A percentile compares a stretch with the other conserved stretches of the same genome.
Conservation (phyloP, 1,284 basidiomycete species). For the Ustilago xerochloae region DNA sequence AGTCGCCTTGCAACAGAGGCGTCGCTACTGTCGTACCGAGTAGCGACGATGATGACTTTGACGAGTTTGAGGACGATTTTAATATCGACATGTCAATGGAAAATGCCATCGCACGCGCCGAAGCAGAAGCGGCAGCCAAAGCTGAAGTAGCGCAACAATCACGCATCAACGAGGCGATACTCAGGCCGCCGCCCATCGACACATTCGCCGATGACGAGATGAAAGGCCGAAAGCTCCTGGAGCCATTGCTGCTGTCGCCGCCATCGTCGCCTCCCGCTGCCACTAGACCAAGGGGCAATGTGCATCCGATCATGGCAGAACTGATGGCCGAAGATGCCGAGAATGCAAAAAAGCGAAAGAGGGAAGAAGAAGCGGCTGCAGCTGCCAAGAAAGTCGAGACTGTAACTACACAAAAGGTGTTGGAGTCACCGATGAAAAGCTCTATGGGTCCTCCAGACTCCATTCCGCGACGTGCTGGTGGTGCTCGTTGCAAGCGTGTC, state of each 20-base stretch:
- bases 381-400: neutral
- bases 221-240: neutral
- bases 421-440: slow-evolving; percentile 23
- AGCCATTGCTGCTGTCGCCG: slow-evolving; percentile 1
- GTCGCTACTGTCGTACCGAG: slow-evolving; percentile 12
- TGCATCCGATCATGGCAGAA: slow-evolving; percentile 14
- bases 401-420: neutral
- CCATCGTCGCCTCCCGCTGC: neutral
- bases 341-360: neutral
- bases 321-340: slow-evolving; percentile 13
- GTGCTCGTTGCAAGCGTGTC: slow-evolving; percentile 10
- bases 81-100: slow-evolving; percentile 33
- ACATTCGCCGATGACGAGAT: neutral
- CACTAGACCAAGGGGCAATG: neutral
- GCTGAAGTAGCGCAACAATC: neutral
- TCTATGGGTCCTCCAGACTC: slow-evolving; percentile 49
- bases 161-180: neutral
- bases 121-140: slow-evolving; percentile 23
- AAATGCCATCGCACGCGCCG: slow-evolving; percentile 10
- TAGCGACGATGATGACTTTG: slow-evolving; percentile 27
- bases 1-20: slow-evolving; percentile 23
- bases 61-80: slow-evolving; percentile 19
- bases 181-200: neutral
- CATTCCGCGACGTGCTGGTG: slow-evolving; percentile 32
- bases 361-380: neutral